These are phyloP conservation scores for Cruciata laevipes DNA, from an alignment of 257 asterid genomes.

Conservation along the genomic window DNA sequence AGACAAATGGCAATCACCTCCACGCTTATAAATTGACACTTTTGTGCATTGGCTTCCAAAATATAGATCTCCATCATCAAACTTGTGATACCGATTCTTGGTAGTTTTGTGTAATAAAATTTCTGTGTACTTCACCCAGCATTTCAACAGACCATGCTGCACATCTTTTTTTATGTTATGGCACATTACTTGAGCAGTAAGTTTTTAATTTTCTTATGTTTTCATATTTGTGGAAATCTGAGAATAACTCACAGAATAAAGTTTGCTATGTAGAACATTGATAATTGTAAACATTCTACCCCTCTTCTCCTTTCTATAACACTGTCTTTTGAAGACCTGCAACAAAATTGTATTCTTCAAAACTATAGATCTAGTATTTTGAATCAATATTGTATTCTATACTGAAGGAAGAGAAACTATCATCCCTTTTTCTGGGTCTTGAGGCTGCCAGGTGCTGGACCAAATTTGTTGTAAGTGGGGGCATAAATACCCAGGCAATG, in stretches of 20 bases:
- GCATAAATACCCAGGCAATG: no score
- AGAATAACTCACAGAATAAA: not conserved
- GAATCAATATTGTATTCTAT: not conserved
- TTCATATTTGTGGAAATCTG: not conserved
- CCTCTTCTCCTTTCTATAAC: not conserved
- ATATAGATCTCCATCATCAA: not conserved
- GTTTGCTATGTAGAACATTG: not conserved
- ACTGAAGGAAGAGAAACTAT: not conserved
- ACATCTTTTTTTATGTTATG: not conserved
- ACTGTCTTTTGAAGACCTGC: not conserved
- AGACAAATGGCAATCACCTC: not conserved
- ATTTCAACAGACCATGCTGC: not conserved
- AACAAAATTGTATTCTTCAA: not conserved
- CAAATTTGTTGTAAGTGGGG: no score
- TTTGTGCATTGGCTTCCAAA: not conserved
- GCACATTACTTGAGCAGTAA: not conserved
- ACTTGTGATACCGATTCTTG: not conserved
- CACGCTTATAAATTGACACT: not conserved
- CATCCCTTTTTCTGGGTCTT: not conserved
- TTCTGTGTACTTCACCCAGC: not conserved
- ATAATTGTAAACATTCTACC: not conserved
- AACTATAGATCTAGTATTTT: not conserved
- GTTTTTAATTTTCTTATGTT: not conserved
- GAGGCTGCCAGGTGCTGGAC: not conserved
- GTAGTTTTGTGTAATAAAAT: not conserved